Base-by-base conservation (phyloP, 768 basidiomycete genomes). In the Russula sp. region DNA sequence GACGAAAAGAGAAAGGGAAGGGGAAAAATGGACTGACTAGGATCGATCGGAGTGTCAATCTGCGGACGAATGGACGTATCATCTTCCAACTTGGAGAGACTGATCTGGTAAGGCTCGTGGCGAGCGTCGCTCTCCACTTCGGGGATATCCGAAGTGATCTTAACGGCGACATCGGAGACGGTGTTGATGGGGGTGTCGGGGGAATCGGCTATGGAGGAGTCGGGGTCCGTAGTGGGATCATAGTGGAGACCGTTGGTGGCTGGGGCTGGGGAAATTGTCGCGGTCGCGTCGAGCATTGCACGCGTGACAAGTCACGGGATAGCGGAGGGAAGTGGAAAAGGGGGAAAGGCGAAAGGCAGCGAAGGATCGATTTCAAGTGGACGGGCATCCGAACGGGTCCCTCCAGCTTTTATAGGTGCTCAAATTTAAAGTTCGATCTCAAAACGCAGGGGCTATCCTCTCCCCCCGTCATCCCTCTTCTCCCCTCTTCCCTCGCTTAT, bases 381-480 rank as follows among this genome's bases (percentile, higher is more conserved):
- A 75, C 84, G 85, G 83, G 79, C 69, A 80, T 81, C 79, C 75
- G 77, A 80, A 78, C 77, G 75, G 78, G 77, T 77, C 80, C 51
- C 59, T 83, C 82, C 79, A 71, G 84, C 83, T 85, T 86, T 88
- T 88, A 88, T 88, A 88, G 83, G 78, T 79, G 77, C 77, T 74
- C 76, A 77, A 81, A 88, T 80, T 84, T 87, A 87, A 88, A 84
- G 85, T 88, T 88, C 85, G 84, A 84, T 84, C 84, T 84, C 83
- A 82, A 63, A 79, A 81, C 82, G 84, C 85, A 83, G 80, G 84
- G 84, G 79, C 83, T 84, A 84, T 75, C 70, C 72, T 73, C 72
- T 71, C 71, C 70, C 73, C 75, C 69, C 72, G 63, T 66, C 50
- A 45, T 66, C 65, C 52, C 10, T 52, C 29, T n/a, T 49, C 20